Evolutionary conservation across 169 alveolate genomes (phyloP), one percentile per base, ranked within the genome.

Genomic region (Cryptosporidium baileyi): DNA sequence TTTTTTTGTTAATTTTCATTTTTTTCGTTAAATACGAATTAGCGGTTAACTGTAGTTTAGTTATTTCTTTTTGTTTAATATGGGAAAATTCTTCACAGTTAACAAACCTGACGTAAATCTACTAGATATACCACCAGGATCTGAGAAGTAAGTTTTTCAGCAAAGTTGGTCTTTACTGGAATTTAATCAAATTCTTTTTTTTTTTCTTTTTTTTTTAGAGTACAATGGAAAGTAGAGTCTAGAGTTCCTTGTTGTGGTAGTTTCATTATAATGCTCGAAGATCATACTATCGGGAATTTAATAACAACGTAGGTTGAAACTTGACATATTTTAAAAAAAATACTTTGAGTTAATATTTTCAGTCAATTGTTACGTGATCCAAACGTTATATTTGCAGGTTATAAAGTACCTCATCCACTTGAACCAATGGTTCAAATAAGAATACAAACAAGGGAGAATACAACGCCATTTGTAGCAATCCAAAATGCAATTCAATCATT

Each of bases 321-420:
- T 60, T 67, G 17, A 52, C 89, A 13, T 6, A 8, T 45, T 47
- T 88, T 22, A 11, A 13, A 34, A 4, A 8, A 30, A 9, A 6
- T 13, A 47, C 52, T 0, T 4, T 40, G 7, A 15, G n/a, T 51
- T 40, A n/a, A 8, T 19, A 4, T n/a, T 43, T 47, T 41, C 74
- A 92, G 95, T 19, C 94, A 94, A 54, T 82, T 96, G 3, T 89
- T 95, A 32, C 85, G 91, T 67, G 98, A 96, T 54, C 93, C 93
- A 41, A 89, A 93, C 13, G 97, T 95, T 32, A 92, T 94, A 45
- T 96, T 95, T 80, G 97, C 97, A 8, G 98, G 98, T 15, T 94
- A 95, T 89, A 89, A 95, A 47, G 93, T 92, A 36, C 98, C 98
- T 6, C 98, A 96, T 61, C 98, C 98, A 22, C 91, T 96, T 17